phyloP scores from a whole-genome alignment of 768 basidiomycete species.

The Leucocoprinus leucothites region DNA sequence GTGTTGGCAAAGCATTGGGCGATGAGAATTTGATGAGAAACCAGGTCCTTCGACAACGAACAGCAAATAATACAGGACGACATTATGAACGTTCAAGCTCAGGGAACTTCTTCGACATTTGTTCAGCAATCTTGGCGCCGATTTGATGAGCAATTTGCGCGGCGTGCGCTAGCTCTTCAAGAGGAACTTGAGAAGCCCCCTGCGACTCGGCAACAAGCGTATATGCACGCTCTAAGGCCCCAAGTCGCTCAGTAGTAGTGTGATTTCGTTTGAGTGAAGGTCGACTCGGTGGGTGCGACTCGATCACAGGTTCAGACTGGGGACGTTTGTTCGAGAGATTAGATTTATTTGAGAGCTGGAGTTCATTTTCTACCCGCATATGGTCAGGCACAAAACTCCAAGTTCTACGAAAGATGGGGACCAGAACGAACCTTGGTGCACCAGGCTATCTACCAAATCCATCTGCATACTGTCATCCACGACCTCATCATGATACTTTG shows the following conservation, averaged over 20 bases:
- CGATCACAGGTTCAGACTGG: constrained; percentile 10
- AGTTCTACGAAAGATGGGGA: background rate
- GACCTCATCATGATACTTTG: background rate
- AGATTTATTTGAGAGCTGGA: background rate
- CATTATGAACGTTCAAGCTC: background rate
- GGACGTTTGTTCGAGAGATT: background rate
- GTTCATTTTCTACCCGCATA: background rate
- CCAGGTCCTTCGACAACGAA: too few relatives aligned
- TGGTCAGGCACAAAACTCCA: too few relatives aligned
- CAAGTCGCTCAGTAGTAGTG: constrained; percentile 39
- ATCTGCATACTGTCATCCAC: constrained; percentile 8
- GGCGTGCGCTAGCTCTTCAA: constrained; percentile 47
- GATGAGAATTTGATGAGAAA: too few relatives aligned
- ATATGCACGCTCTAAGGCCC: constrained; percentile 41
- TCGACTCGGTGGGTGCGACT: constrained; percentile 8
- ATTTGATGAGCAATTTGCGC: constrained; percentile 44
- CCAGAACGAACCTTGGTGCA: background rate
- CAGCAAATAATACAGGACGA: too few relatives aligned
- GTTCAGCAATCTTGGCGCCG: constrained; percentile 41
- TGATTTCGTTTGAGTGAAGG: constrained; percentile 32
- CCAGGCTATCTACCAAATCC: background rate
- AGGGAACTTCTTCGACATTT: constrained; percentile 35
- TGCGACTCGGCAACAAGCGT: constrained; percentile 33
- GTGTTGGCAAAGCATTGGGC: too few relatives aligned
- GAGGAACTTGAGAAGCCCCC: constrained; percentile 45